Base-by-base conservation (phyloP, 768 basidiomycete genomes). In the Auriculariales sp. region DNA sequence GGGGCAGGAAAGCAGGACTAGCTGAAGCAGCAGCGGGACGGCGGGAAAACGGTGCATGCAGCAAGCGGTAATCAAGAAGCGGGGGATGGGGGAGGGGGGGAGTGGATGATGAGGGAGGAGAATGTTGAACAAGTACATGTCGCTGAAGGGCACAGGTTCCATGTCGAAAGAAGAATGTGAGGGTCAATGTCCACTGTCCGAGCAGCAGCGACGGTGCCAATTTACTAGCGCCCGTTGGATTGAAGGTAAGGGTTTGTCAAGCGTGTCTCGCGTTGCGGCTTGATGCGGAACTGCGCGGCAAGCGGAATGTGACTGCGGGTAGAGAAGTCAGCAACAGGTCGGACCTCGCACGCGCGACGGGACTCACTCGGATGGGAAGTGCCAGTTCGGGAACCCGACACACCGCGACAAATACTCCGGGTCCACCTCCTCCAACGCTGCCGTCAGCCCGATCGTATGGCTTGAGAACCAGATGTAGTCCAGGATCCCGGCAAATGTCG, bases 311-410 rank as follows among this genome's bases (percentile, higher is more conserved):
- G 86, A 61, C 86, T 89, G 55, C 34, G n/a, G n/a, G 25, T 25
- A 56, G 39, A 27, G 36, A 50, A 51, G 34, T 4, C 48, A 46
- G 48, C 42, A 54, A 46, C 50, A 42, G 32, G 30, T 44, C 36
- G 50, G 44, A 42, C n/a, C n/a, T n/a, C n/a, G 28, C 29, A 44
- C 48, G 51, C 19, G 45, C 29, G 44, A 54, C 50, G 52, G 42
- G 14, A 81, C 90, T 61, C 65, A 97, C 92, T 97, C 93, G 52
- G 91, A 93, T 22, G 94, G 91, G 73, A 92, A 95, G 62, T 97
- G 90, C 2, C 81, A 78, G 64, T 97, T 93, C 27, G 95, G 95
- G 73, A 98, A 98, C 31, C 95, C 95, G 39, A 97, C 94, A 15
- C 79, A 79, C 68, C 89, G 89, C 55, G 83, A 79, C 61, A 97